Evolutionary conservation across 106 monocot genomes (phyloP), one percentile per base, ranked within the genome.

Genomic region (Posidonia australis): DNA sequence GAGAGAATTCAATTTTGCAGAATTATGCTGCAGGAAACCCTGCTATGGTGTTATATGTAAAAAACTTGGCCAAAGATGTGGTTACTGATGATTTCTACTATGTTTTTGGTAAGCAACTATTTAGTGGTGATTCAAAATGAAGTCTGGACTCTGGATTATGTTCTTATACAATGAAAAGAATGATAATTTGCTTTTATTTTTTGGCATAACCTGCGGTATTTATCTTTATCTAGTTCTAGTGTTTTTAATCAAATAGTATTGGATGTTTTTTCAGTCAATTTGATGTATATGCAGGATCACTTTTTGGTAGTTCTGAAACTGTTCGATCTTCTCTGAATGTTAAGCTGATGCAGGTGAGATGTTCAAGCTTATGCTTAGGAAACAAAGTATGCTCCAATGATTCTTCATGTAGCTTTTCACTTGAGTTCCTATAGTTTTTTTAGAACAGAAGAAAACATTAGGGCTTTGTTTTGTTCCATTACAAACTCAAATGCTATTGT

Each of bases 51-150:
- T 71, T 98, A 62, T 98, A 98, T 75, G 77, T 99, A 28, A 99
- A 99, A 67, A 99, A 99, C 70, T 83, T 98, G 83, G 78, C 98
- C 17, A 98, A 98, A 46, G 98, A 98, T 83, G 87, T 91, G 36
- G 61, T 88, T 70, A 48, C 63, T 45, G 98, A 98, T 66, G 98
- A 99, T 79, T 99, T 99, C 65, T 83, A 81, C 74, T 88, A 81
- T 75, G 79, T 99, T 72, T 99, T 99, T 76, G 98, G 98, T 91
- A 81, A 70, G 82, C 3, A 62, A 13, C 11, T 27, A 41, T 45
- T 14, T 7, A 18, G 46, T 19, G 1, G 20, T 1, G 44, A 21
- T 63, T 29, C 44, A 44, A 4, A 11, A 1, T 45, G 1, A 55
- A n/a, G n/a, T n/a, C n/a, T n/a, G n/a, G n/a, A n/a, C n/a, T n/a